phyloP scores from a whole-genome alignment of 805 yeast species.

The Wickerhamiella lipophila region DNA sequence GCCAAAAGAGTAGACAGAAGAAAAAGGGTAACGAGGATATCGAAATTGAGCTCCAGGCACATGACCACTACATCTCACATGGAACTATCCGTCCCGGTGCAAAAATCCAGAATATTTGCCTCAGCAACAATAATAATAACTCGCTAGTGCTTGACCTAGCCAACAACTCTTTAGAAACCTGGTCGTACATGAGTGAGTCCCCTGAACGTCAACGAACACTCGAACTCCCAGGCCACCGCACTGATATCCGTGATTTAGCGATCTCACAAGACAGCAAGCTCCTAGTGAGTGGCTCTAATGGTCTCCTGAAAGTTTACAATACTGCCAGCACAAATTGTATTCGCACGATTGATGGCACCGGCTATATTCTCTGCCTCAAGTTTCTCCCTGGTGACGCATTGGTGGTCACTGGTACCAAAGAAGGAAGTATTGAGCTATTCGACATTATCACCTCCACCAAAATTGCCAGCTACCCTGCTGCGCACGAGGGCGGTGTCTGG shows the following conservation, averaged over 20 bases:
- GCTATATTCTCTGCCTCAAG: conserved; percentile 66
- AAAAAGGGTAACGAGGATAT: conserved; percentile 46
- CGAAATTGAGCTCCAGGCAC: conserved; percentile 17
- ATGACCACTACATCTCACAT: conserved; percentile 47
- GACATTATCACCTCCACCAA: conserved; percentile 75
- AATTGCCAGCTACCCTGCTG: conserved; percentile 47
- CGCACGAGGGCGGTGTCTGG: conserved; percentile 83
- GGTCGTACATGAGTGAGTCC: conserved; percentile 33
- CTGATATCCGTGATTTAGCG: conserved; percentile 75
- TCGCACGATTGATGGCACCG: conserved; percentile 68
- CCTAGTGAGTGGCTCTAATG: conserved; percentile 83
- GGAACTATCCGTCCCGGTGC: conserved; percentile 43
- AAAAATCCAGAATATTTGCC: conserved; percentile 24
- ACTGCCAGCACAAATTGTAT: conserved; percentile 57
- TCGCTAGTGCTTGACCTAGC: conserved; percentile 51
- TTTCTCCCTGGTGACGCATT: conserved; percentile 88
- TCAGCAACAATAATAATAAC: conserved; percentile 32
- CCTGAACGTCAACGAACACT: conserved; percentile 36
- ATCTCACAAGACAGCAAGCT: conserved; percentile 69
- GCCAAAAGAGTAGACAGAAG: conserved; percentile 61
- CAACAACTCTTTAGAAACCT: conserved; percentile 65
- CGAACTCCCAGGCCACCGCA: conserved; percentile 76
- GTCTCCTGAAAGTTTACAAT: conserved; percentile 83
- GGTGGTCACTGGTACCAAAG: conserved; percentile 76
- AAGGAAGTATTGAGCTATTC: conserved; percentile 70